A percentile compares a stretch with the other conserved stretches of the same genome.
These are phyloP conservation scores for Suhomyces bokatorum DNA, from an alignment of 1,139 yeast species.

Conservation along the genomic window DNA sequence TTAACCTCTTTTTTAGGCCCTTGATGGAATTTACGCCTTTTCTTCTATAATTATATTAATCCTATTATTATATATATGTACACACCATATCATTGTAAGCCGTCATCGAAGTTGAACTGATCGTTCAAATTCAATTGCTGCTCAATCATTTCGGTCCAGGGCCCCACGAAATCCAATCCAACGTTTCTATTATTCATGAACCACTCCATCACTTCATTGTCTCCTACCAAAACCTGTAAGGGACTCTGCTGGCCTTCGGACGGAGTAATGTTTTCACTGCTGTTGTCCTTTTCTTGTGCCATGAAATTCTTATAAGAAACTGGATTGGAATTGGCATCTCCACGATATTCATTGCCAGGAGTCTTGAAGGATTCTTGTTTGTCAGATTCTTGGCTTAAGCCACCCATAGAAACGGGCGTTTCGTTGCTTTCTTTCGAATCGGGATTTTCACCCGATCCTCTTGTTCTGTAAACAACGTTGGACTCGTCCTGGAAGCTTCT, in stretches of 20 bases:
- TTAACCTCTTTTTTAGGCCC: too few species aligned
- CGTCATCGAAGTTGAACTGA: conserved; percentile 35
- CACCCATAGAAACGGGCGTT: not conserved
- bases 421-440: not conserved
- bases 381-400: not conserved
- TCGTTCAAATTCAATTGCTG: conserved; percentile 49
- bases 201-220: conserved; percentile 70
- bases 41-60: too few species aligned
- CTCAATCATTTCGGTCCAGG: conserved; percentile 85
- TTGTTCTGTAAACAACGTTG: conserved; percentile 8
- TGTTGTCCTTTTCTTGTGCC: conserved; percentile 2
- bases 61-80: not conserved
- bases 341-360: not conserved
- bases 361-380: not conserved
- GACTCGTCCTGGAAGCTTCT: conserved; percentile 21
- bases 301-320: conserved; percentile 3
- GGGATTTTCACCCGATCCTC: not conserved
- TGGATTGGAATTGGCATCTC: not conserved
- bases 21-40: too few species aligned
- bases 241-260: conserved; percentile 10
- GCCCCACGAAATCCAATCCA: conserved; percentile 85
- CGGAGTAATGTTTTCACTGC: conserved; percentile 8
- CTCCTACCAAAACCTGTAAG: conserved; percentile 27
- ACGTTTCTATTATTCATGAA: conserved; percentile 63
- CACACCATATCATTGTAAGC: conserved; percentile 9